phyloP scores from a whole-genome alignment of 1,284 basidiomycete genomes.

The Vanrija sp. region DNA sequence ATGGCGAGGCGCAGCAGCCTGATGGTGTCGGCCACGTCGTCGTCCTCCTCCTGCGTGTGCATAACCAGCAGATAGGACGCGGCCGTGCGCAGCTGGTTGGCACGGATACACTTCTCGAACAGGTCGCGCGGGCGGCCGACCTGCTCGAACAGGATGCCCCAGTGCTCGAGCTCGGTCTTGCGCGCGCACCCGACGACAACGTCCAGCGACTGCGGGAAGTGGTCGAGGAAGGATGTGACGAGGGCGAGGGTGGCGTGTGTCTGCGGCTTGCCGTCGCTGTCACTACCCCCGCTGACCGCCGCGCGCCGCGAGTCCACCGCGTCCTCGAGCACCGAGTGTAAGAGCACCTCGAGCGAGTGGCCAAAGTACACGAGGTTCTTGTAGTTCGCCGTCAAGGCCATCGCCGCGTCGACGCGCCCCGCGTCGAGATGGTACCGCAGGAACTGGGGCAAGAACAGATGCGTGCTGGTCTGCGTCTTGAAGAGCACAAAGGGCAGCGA shows the following conservation, averaged over 20 bases:
- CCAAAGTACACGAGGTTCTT: constrained; percentile 86
- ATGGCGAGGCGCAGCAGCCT: constrained; percentile 71
- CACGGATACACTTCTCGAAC: constrained; percentile 85
- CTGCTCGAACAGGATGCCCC: constrained; percentile 81
- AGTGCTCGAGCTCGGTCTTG: constrained; percentile 91
- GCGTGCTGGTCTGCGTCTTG: constrained; percentile 86
- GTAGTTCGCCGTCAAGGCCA: constrained; percentile 82
- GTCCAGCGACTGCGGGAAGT: constrained; percentile 84
- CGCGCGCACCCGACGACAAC: constrained; percentile 94
- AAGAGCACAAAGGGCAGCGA: constrained; percentile 89
- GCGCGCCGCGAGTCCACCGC: constrained; percentile 55
- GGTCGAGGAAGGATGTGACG: constrained; percentile 86
- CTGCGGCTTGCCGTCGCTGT: too few species aligned
- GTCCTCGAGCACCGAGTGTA: constrained; percentile 92
- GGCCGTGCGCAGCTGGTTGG: constrained; percentile 77
- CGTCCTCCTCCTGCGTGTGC: constrained; percentile 85
- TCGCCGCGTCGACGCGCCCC: constrained; percentile 69
- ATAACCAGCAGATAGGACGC: constrained; percentile 89
- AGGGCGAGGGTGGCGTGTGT: constrained; percentile 57
- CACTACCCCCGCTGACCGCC: background rate
- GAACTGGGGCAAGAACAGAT: constrained; percentile 91
- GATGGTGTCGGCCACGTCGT: constrained; percentile 75
- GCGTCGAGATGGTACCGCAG: constrained; percentile 76
- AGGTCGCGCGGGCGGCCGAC: constrained; percentile 84
- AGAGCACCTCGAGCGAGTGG: constrained; percentile 87